Evolutionary conservation across 805 yeast genomes (phyloP), one percentile per base, ranked within the genome.

Genomic region (Wickerhamomyces hampshirensis): DNA sequence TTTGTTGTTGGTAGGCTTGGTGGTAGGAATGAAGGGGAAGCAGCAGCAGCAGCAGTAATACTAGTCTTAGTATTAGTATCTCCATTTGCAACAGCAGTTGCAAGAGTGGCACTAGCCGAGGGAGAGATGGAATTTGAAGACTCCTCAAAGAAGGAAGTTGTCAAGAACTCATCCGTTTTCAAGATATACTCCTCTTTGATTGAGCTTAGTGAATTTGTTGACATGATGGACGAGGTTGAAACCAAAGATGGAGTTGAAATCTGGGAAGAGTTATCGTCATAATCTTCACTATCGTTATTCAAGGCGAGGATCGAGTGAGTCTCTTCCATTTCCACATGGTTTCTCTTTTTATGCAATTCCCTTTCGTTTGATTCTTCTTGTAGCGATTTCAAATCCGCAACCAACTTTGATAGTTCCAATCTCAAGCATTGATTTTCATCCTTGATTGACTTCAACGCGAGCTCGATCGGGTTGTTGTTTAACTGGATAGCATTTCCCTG

Each of bases 371-470:
- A 6, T 24, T 35, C 23, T n/a, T 33, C 40, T 17, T 36, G 36
- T 26, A 69, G 39, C 13, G 49, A 40, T 41, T 68, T 69, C 48
- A 69, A 53, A 42, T 66, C 70, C 9, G 68, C 57, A 4, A 70
- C 74, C 6, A 70, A 53, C 38, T 61, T 65, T 10, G 70, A 65
- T 6, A 70, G 64, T 43, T 70, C 70, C 24, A 62, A 42, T 49
- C 69, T 70, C 28, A 70, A 45, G 30, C 56, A 55, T 41, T 65
- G 62, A 44, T 70, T 70, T 40, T 70, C 75, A 41, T 67, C 68
- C 38, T 66, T 67, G 33, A 69, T 63, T 32, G 61, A 60, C 31
- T 60, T 39, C n/a, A 70, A 58, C 15, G 68, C 66, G 19, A 53
- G 58, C 34, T 66, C 69, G 12, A 66, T 41, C 2, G 65, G 66